These are phyloP conservation scores for Rhizopus stolonifer DNA, from an alignment of 371 early-diverging fungal genomes.

Conservation along the genomic window DNA sequence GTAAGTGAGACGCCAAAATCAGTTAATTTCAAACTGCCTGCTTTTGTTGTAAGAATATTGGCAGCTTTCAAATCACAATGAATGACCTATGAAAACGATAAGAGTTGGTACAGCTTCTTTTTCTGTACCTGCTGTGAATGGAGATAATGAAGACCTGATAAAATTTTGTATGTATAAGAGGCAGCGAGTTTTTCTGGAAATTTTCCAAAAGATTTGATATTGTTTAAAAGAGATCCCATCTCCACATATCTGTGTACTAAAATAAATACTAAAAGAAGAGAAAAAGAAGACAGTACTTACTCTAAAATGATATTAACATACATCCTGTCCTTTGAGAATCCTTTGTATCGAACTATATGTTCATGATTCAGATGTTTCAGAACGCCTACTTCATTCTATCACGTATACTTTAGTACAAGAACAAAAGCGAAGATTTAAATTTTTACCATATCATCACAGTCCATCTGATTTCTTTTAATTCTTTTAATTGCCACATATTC, in stretches of 20 bases:
- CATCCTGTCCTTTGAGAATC: conserved; percentile 74
- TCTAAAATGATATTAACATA: conserved; percentile 88
- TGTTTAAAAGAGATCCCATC: conserved; percentile 86
- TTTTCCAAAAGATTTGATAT: conserved; percentile 84
- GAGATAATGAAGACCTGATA: conserved; percentile 87
- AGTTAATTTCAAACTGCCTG: conserved; percentile 91
- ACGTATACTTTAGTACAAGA: not conserved
- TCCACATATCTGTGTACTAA: conserved; percentile 68
- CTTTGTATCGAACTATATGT: conserved; percentile 87
- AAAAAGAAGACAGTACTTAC: conserved; percentile 33
- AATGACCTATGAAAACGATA: conserved; percentile 49
- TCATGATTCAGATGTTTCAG: conserved; percentile 76
- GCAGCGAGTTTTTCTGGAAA: conserved; percentile 92
- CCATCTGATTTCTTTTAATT: conserved; percentile 63
- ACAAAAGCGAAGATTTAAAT: not conserved
- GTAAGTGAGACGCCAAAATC: conserved; percentile 95
- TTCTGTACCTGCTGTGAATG: conserved; percentile 71
- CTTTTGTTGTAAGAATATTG: conserved; percentile 92
- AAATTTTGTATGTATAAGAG: conserved; percentile 87
- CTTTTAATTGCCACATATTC: conserved; percentile 89
- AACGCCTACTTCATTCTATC: conserved; percentile 69
- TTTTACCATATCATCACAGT: conserved; percentile 60
- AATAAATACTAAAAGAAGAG: too few relatives aligned
- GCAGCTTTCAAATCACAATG: conserved; percentile 98
- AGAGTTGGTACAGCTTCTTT: not conserved